Base-by-base conservation (phyloP, 139 green algal genomes). In the Zygnema cylindricum region DNA sequence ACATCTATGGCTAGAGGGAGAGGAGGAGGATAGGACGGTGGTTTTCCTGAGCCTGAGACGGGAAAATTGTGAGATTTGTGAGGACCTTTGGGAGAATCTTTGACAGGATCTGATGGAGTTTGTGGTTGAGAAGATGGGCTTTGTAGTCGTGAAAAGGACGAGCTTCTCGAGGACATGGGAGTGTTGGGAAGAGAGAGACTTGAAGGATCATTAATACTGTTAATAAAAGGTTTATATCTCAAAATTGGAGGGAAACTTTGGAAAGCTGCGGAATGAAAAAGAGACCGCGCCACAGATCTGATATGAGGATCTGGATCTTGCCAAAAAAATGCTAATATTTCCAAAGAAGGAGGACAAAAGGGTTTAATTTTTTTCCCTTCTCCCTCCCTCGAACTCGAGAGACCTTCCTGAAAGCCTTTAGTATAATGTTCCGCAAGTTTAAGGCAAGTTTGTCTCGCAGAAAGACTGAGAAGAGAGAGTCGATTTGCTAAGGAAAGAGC, bases 251-350 rank as follows among this genome's bases (percentile, higher is more conserved):
- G 86, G 43, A 90, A 82, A 16, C 77, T 69, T 1, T 32, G 40
- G 21, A 39, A 21, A n/a, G 86, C 86, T 39, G 86, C 42, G n/a
- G 39, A 79, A 79, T 90, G 86, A 79, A 90, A 90, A 79, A 90
- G 86, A 7, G 86, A 86, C 39, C 76, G 41, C 2, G 86, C 69
- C 23, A 76, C 76, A 63, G 35, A 42, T 30, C 86, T 75, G n/a
- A 90, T 41, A 40, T 86, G 40, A 42, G 81, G n/a, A 11, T 40
- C 40, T 30, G 40, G 25, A 69, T 90, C 43, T 41, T 90, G 86
- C 86, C 86, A 90, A 69, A 81, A 90, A 75, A 73, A 90, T 2
- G 85, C 85, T 38, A 85, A 49, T 1, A 90, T 43, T 54, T 86
- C 81, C 33, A 86, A 69, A 3, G 81, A 86, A 39, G 81, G 81